A percentile compares a stretch with the other conserved stretches of the same genome.
phyloP scores from a whole-genome alignment of 768 basidiomycete genomes.

The Mycena vitilis region DNA sequence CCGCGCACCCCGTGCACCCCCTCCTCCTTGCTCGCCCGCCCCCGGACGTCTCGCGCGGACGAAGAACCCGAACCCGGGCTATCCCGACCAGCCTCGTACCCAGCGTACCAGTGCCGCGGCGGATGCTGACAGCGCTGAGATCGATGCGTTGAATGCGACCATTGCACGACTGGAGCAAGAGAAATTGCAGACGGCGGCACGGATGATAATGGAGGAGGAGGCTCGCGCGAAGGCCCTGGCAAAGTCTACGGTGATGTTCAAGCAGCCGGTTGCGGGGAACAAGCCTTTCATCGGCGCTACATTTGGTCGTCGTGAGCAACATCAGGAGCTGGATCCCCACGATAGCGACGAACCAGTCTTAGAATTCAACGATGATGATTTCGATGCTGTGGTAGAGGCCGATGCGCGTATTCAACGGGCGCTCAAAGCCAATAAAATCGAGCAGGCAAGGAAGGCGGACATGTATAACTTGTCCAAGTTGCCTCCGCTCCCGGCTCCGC shows the following conservation, averaged over 20 bases:
- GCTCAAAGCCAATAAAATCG: not conserved
- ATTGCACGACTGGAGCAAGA: not conserved
- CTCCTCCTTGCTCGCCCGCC: slow-evolving; percentile 1
- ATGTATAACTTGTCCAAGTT: slow-evolving; percentile 7
- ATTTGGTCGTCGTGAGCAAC: slow-evolving; percentile 15
- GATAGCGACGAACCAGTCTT: slow-evolving; percentile 14
- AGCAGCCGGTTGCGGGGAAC: not conserved
- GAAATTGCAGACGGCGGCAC: not conserved
- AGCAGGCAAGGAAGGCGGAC: not conserved
- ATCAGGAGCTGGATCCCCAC: not conserved
- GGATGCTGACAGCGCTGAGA: not conserved
- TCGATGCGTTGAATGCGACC: not conserved
- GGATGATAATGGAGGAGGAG: slow-evolving; percentile 2
- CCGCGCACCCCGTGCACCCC: not conserved
- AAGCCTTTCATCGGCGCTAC: not conserved
- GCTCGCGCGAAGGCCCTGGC: not conserved
- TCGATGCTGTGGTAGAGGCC: slow-evolving; percentile 5
- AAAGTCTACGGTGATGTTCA: not conserved
- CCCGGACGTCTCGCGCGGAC: not conserved
- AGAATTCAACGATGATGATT: slow-evolving; percentile 9
- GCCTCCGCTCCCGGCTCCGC: not conserved
- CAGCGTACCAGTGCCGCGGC: slow-evolving; percentile 3
- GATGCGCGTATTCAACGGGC: not conserved
- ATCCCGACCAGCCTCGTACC: slow-evolving; percentile 8
- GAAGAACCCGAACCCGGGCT: not conserved